Conservation (phyloP, 1,284 basidiomycete species). For the Retiboletus fuscus region DNA sequence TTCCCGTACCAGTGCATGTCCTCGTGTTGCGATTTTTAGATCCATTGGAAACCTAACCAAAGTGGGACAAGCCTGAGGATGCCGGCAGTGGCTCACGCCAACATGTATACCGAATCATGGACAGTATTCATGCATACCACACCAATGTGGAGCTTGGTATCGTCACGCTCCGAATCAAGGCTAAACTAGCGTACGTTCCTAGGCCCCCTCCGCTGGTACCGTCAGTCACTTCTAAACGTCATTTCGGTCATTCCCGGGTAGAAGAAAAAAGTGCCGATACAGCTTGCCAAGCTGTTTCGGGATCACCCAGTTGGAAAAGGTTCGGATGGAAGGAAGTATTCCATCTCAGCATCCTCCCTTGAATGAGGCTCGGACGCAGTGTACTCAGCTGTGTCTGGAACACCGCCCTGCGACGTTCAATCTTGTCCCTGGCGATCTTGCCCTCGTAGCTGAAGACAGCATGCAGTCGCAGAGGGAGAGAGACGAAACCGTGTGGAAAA, state of each 20-base stretch:
- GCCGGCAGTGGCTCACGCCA: neutral
- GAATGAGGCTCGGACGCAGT: neutral
- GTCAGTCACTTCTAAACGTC: too few relatives aligned
- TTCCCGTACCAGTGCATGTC: too few relatives aligned
- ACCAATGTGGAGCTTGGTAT: neutral
- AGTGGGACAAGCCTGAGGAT: too few relatives aligned
- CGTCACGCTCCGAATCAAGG: neutral
- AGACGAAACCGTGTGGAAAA: conserved; percentile 19
- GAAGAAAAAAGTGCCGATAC: conserved; percentile 28
- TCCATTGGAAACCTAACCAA: too few relatives aligned
- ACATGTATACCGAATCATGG: neutral
- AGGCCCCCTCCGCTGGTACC: too few relatives aligned
- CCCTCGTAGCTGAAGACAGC: conserved; percentile 29
- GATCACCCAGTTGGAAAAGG: neutral
- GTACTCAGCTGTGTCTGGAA: conserved; percentile 12
- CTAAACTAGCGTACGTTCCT: conserved; percentile 2
- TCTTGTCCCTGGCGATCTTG: accelerated
- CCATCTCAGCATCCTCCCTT: conserved; percentile 5
- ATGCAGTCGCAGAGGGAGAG: conserved; percentile 18
- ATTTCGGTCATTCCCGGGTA: neutral
- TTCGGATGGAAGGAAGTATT: conserved; percentile 9
- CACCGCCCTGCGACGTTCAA: accelerated
- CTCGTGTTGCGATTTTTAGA: too few relatives aligned
- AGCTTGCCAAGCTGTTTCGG: conserved; percentile 32
- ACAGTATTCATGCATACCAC: too few relatives aligned